Evolutionary conservation across 2,329 filamentous ascomycete species (phyloP), one percentile per base, ranked within the genome.

Genomic region (Alternaria ethzedia): DNA sequence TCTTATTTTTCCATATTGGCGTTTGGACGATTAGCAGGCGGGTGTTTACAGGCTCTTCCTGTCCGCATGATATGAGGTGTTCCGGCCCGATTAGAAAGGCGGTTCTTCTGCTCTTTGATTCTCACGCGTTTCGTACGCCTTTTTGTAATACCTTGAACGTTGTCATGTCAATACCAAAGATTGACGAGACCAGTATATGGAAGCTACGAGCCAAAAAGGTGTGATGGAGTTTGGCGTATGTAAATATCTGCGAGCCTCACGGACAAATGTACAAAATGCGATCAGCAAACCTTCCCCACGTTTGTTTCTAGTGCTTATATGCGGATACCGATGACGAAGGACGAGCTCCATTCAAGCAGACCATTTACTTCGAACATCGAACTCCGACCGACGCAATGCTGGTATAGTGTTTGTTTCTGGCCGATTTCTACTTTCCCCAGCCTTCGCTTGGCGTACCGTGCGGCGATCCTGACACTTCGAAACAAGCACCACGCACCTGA

Each of bases 21-120:
- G 47, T 57, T 58, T 59, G 21, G 55, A 60, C 36, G 50, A 52
- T 47, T 52, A 54, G 47, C 54, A 58, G 55, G 54, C 47, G 21
- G 47, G 59, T 59, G 41, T 47, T 41, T 59, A 58, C 36, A 58
- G 47, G 26, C 43, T 54, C 28, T 60, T 50, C 51, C 55, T 59
- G 47, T 58, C 57, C 57, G 55, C 55, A 58, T 61, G 45, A 51
- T 28, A 11, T 49, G 30, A 44, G 52, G 46, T 51, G 46, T 61
- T 50, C 32, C 41, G 36, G 52, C 20, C 23, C 52, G 59, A 57
- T 51, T 61, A 61, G 59, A 61, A 61, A 46, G 54, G 32, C 13
- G 52, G 43, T 51, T 30, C 45, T 30, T 50, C 17, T 50, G 51
- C 45, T 30, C 26, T 45, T 52, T 45, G 20, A 36, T 32, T 52